A percentile compares a stretch with the other conserved stretches of the same genome.
phyloP scores from a whole-genome alignment of 768 basidiomycete species.

The Tephrocybe rancida region DNA sequence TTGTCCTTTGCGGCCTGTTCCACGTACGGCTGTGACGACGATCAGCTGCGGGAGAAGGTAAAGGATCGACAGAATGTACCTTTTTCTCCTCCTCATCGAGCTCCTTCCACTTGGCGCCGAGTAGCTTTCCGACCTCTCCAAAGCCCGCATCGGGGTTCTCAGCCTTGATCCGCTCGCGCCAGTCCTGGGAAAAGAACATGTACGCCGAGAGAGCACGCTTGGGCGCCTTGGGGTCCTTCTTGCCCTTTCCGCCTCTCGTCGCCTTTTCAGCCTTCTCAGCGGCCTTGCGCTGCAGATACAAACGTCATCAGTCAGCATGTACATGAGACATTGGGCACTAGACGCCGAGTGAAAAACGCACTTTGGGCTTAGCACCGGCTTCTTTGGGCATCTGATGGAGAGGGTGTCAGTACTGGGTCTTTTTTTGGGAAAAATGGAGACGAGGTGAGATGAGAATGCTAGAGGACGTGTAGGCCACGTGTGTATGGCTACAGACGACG shows the following conservation, averaged over 20 bases:
- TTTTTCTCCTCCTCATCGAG: conserved; percentile 90
- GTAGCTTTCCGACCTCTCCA: conserved; percentile 92
- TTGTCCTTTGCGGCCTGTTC: conserved; percentile 90
- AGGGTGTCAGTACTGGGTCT: not conserved
- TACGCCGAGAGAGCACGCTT: conserved; percentile 95
- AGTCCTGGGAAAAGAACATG: conserved; percentile 98
- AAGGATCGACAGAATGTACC: conserved; percentile 39
- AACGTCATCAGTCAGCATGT: conserved; percentile 10
- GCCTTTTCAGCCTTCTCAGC: conserved; percentile 72
- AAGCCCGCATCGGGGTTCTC: conserved; percentile 96
- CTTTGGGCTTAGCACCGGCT: conserved; percentile 63
- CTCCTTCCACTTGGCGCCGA: conserved; percentile 98
- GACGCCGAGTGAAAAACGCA: conserved; percentile 31
- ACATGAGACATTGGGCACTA: conserved; percentile 1
- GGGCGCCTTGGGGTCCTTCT: conserved; percentile 84
- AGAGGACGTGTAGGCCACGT: conserved; percentile 1
- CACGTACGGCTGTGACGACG: conserved; percentile 70
- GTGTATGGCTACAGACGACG: not conserved
- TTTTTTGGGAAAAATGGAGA: not conserved
- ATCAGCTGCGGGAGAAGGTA: conserved; percentile 2
- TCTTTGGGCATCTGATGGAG: conserved; percentile 75
- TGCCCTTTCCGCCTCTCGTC: conserved; percentile 44
- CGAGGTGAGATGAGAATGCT: not conserved
- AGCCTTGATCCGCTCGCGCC: conserved; percentile 92
- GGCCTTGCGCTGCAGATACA: conserved; percentile 64